A percentile compares a stretch with the other conserved stretches of the same genome.
Conservation (phyloP, 2,329 filamentous ascomycete species). For the Neophaeococcomyces aloes region DNA sequence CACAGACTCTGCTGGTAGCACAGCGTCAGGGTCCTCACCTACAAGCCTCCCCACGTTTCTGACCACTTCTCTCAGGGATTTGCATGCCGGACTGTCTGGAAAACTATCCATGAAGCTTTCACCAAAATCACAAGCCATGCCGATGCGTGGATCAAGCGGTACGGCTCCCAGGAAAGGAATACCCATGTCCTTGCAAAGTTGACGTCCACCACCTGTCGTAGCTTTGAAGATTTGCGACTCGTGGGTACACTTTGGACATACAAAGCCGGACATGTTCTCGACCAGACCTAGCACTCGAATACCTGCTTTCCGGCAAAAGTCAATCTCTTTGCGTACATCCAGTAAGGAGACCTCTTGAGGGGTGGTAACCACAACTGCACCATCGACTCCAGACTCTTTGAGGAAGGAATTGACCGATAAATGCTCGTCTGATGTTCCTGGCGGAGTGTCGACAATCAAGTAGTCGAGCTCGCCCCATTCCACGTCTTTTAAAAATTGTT, state of each 20-base stretch:
- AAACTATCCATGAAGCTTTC: conserved; percentile 95
- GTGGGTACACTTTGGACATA: conserved; percentile 83
- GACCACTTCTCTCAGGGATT: conserved; percentile 72
- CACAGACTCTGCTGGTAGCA: conserved; percentile 29
- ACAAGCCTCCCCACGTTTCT: conserved; percentile 57
- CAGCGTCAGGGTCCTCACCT: conserved; percentile 49
- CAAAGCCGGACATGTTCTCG: conserved; percentile 97
- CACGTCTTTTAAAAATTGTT: conserved; percentile 95
- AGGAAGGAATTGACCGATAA: conserved; percentile 85
- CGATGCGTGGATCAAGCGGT: conserved; percentile 83
- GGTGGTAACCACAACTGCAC: conserved; percentile 85
- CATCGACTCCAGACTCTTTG: conserved; percentile 83
- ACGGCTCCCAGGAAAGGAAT: conserved; percentile 85
- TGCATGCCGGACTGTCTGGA: conserved; percentile 82
- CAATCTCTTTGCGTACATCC: conserved; percentile 93
- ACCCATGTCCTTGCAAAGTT: conserved; percentile 71
- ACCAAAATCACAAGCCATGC: conserved; percentile 93
- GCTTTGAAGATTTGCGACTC: conserved; percentile 76
- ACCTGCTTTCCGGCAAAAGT: conserved; percentile 91
- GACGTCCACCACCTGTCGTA: conserved; percentile 76
- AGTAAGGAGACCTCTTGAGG: conserved; percentile 88
- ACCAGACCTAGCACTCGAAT: conserved; percentile 82
- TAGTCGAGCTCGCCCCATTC: conserved; percentile 96
- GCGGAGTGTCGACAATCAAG: conserved; percentile 86
- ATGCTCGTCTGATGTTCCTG: conserved; percentile 91